A percentile compares a stretch with the other conserved stretches of the same genome.
Evolutionary conservation across 495 filamentous ascomycete species (phyloP).

Genomic region (Penicillium goetzii): DNA sequence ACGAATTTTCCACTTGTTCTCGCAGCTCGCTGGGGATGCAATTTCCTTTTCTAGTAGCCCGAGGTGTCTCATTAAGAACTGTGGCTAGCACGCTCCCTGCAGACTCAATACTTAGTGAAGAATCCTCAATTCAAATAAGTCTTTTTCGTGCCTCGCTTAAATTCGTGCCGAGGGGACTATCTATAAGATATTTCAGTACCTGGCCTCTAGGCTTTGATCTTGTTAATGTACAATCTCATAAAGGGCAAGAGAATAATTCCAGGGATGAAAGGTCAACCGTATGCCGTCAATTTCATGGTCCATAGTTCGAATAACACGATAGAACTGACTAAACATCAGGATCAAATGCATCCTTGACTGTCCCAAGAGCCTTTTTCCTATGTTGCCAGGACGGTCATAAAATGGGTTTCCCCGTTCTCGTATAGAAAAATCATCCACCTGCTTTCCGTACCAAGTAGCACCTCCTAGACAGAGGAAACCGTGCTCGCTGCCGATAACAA

Average conservation of each 20-base stretch:
- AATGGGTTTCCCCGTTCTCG: slow-evolving; percentile 14
- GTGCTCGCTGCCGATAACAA: slow-evolving; percentile 9
- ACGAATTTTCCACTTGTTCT: not conserved
- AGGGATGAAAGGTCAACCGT: not conserved
- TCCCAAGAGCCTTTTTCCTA: slow-evolving; percentile 9
- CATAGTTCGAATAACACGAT: not conserved
- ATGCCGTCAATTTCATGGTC: not conserved
- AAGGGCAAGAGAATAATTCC: not conserved
- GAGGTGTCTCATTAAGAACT: slow-evolving; percentile 3
- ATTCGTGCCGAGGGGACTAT: not conserved
- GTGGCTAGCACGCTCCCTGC: not conserved
- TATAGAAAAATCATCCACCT: slow-evolving; percentile 14
- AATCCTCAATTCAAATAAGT: not conserved
- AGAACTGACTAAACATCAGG: slow-evolving; percentile 2
- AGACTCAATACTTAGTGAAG: not conserved
- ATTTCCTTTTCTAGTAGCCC: not conserved
- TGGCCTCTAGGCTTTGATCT: not conserved
- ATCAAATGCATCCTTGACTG: slow-evolving; percentile 16
- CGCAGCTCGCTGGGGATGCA: not conserved
- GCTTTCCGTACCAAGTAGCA: slow-evolving; percentile 17
- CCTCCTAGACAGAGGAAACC: slow-evolving; percentile 1
- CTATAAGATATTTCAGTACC: not conserved
- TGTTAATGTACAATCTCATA: not conserved
- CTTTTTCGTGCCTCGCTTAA: not conserved
- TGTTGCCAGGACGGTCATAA: slow-evolving; percentile 14